Evolutionary conservation across 352 stramenopile species (phyloP).

Genomic region (Pythium coloratum): DNA sequence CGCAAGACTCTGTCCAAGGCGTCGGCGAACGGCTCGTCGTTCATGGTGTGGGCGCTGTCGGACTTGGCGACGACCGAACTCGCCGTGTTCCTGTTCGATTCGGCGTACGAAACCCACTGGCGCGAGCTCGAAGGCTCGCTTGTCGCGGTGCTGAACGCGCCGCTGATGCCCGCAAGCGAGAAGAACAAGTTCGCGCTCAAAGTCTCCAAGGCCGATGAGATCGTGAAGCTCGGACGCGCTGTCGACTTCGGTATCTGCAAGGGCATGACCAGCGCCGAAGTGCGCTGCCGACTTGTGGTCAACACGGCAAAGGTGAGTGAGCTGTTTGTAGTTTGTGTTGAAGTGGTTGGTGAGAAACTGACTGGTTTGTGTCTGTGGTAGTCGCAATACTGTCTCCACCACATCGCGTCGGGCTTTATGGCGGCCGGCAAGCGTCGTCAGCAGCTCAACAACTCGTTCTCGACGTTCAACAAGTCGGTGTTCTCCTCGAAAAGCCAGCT

Average conservation of each 20-base stretch:
- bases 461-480: constrained; percentile 62
- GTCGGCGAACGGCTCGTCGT: constrained; percentile 59
- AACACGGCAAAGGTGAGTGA: constrained; percentile 65
- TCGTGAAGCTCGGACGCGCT: constrained; percentile 61
- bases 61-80: constrained; percentile 69
- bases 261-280: constrained; percentile 54
- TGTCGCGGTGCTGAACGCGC: constrained; percentile 71
- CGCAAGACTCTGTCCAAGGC: constrained; percentile 76
- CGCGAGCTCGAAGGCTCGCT: constrained; percentile 57
- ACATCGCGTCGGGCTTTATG: constrained; percentile 75
- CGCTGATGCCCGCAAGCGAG: constrained; percentile 61
- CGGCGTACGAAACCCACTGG: constrained; percentile 74
- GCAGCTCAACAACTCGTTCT: constrained; percentile 74
- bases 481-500: constrained; percentile 52
- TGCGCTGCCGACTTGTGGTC: constrained; percentile 65
- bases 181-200: constrained; percentile 84
- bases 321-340: not conserved
- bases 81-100: constrained; percentile 73
- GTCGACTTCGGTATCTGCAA: constrained; percentile 84
- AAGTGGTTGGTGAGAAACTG: not conserved
- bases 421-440: constrained; percentile 65
- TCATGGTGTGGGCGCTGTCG: constrained; percentile 81
- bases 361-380: constrained; percentile 11
- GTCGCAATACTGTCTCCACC: constrained; percentile 77
- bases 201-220: constrained; percentile 46